These are phyloP conservation scores for Vitis labrusca DNA, from an alignment of 164 flowering plant species.

Conservation along the genomic window DNA sequence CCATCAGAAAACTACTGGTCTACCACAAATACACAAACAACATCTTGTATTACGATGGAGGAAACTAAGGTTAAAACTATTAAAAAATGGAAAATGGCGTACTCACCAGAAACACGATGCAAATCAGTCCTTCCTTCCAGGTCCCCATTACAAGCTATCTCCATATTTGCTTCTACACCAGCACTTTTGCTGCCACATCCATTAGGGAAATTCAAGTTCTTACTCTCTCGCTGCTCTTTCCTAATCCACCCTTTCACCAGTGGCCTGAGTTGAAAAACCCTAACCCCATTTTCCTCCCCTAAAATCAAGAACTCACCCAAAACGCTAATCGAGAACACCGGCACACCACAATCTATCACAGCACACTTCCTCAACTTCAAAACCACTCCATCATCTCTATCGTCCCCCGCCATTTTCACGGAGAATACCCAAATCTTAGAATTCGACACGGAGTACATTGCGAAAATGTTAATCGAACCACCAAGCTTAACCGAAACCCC, in stretches of 20 bases:
- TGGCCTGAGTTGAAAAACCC: constrained; percentile 61
- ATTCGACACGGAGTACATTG: constrained; percentile 56
- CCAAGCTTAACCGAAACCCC: constrained; percentile 58
- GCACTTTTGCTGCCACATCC: constrained; percentile 4
- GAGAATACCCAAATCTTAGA: constrained; percentile 66
- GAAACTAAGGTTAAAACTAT: not conserved
- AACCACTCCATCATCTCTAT: constrained; percentile 26
- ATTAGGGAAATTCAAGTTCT: constrained; percentile 1
- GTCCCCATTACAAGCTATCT: constrained; percentile 19
- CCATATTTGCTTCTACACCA: constrained; percentile 13
- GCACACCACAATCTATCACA: constrained; percentile 60
- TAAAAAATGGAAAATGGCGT: not conserved
- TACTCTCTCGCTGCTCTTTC: constrained; percentile 20
- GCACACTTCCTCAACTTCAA: constrained; percentile 77
- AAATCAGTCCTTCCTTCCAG: constrained; percentile 26
- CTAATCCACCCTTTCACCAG: constrained; percentile 56
- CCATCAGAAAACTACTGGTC: too few species aligned
- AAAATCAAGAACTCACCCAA: constrained; percentile 59
- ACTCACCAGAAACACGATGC: constrained; percentile 41
- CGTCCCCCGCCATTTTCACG: constrained; percentile 34
- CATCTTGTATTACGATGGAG: not conserved
- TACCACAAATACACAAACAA: not conserved
- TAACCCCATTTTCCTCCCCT: constrained; percentile 83
- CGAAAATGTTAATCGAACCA: constrained; percentile 60
- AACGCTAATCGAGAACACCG: constrained; percentile 51